phyloP scores from a whole-genome alignment of 2,329 filamentous ascomycete species.

The Phyllachora maydis region DNA sequence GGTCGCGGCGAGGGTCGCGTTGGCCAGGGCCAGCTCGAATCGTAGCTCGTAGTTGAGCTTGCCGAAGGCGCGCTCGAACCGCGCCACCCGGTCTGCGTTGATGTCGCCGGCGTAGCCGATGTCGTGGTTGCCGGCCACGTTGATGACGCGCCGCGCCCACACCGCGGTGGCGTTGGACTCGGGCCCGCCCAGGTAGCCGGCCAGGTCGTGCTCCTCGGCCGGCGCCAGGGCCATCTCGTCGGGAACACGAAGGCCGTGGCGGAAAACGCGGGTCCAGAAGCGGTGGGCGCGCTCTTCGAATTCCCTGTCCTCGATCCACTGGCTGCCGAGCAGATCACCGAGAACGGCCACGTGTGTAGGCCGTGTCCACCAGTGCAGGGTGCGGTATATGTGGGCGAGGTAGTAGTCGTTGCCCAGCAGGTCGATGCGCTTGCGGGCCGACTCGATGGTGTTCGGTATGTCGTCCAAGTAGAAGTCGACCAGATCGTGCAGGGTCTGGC shows the following conservation, averaged over 20 bases:
- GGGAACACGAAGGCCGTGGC: conserved; percentile 41
- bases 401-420: conserved; percentile 90
- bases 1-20: conserved; percentile 15
- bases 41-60: conserved; percentile 78
- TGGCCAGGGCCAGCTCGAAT: conserved; percentile 28
- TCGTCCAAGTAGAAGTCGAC: conserved; percentile 47
- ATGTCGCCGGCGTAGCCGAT: conserved; percentile 91
- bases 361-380: conserved; percentile 59
- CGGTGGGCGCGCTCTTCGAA: conserved; percentile 53
- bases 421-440: conserved; percentile 62
- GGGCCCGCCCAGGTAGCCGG: conserved; percentile 23
- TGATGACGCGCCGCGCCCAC: conserved; percentile 68
- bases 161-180: conserved; percentile 21
- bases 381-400: conserved; percentile 78
- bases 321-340: conserved; percentile 80
- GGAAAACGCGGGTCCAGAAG: conserved; percentile 68
- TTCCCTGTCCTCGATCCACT: conserved; percentile 80
- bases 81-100: conserved; percentile 47
- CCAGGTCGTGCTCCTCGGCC: conserved; percentile 23
- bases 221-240: conserved; percentile 30
- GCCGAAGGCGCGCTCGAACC: conserved; percentile 75
- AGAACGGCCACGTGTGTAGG: conserved; percentile 81
- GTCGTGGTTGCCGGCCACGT: conserved; percentile 88
- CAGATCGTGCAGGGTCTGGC: conserved; percentile 32
- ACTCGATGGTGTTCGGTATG: conserved; percentile 42